Evolutionary conservation across 768 basidiomycete genomes (phyloP).

Genomic region (Tricholoma flavovirens): DNA sequence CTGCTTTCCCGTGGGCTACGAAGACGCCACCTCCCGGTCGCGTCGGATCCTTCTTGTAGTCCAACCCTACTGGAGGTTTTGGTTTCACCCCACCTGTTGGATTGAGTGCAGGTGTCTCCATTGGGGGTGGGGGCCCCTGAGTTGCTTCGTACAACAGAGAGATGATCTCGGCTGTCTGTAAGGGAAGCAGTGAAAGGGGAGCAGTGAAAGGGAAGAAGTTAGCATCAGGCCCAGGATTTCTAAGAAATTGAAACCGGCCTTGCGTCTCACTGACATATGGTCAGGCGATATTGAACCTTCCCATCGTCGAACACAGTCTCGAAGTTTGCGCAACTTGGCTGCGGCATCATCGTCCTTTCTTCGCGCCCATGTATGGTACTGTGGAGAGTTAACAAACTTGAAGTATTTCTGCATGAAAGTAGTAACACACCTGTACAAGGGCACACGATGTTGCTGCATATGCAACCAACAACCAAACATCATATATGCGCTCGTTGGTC

Average conservation of each 20-base stretch:
- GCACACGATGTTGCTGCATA: slow-evolving; percentile 88
- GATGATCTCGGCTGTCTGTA: slow-evolving; percentile 88
- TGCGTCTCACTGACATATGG: slow-evolving; percentile 91
- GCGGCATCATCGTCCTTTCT: slow-evolving; percentile 73
- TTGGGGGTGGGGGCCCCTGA: slow-evolving; percentile 52
- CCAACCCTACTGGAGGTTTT: slow-evolving; percentile 49
- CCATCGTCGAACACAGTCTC: slow-evolving; percentile 84
- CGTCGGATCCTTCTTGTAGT: slow-evolving; percentile 74
- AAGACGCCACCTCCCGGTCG: slow-evolving; percentile 87
- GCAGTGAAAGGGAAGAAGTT: slow-evolving; percentile 3
- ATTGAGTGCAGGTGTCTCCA: slow-evolving; percentile 65
- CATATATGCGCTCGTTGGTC: slow-evolving; percentile 71
- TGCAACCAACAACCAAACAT: slow-evolving; percentile 81
- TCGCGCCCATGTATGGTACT: slow-evolving; percentile 95
- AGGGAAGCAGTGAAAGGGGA: background rate
- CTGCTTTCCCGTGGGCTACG: slow-evolving; percentile 50
- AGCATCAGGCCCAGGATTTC: slow-evolving; percentile 1
- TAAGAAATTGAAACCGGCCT: slow-evolving; percentile 45
- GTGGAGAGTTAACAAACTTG: slow-evolving; percentile 4
- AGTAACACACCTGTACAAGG: slow-evolving; percentile 69
- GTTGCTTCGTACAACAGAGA: slow-evolving; percentile 89
- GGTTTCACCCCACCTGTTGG: slow-evolving; percentile 68
- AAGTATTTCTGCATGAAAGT: background rate
- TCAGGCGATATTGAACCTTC: slow-evolving; percentile 83
- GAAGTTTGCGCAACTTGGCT: slow-evolving; percentile 67